These are phyloP conservation scores for Mycogone perniciosa DNA, from an alignment of 2,329 filamentous ascomycete genomes.

Conservation along the genomic window DNA sequence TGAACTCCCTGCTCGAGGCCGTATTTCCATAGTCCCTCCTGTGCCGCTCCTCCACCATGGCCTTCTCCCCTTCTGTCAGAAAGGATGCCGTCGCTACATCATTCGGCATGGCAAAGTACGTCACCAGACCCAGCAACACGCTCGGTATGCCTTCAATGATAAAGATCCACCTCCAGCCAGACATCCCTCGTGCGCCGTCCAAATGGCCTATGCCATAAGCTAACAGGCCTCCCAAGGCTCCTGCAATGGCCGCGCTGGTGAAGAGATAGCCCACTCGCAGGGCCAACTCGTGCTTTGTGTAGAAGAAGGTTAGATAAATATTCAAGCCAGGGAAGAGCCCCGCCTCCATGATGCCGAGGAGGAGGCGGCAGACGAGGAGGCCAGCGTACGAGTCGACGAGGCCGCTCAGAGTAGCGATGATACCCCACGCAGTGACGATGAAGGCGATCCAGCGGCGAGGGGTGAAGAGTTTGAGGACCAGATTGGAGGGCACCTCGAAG, in stretches of 20 bases:
- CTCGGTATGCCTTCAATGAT: slow-evolving; percentile 46
- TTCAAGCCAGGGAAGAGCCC: slow-evolving; percentile 64
- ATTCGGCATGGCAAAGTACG: slow-evolving; percentile 31
- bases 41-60: slow-evolving; percentile 50
- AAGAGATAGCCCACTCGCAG: slow-evolving; percentile 69
- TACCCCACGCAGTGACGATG: slow-evolving; percentile 59
- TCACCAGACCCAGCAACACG: slow-evolving; percentile 28
- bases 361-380: slow-evolving; percentile 60
- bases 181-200: slow-evolving; percentile 57
- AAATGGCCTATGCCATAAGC: slow-evolving; percentile 69
- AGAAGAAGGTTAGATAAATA: slow-evolving; percentile 69
- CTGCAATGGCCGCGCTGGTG: slow-evolving; percentile 62
- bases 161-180: slow-evolving; percentile 68
- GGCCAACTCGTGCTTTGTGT: slow-evolving; percentile 66
- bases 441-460: slow-evolving; percentile 59
- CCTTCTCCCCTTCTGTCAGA: slow-evolving; percentile 52
- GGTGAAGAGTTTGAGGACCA: slow-evolving; percentile 56
- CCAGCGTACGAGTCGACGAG: slow-evolving; percentile 58
- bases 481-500: slow-evolving; percentile 60
- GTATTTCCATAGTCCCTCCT: slow-evolving; percentile 42
- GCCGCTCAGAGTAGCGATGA: slow-evolving; percentile 64
- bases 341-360: slow-evolving; percentile 63
- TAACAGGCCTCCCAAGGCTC: slow-evolving; percentile 64
- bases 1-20: slow-evolving; percentile 39
- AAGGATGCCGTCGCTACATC: slow-evolving; percentile 51